Evolutionary conservation across 2,329 filamentous ascomycete genomes (phyloP), one percentile per base, ranked within the genome.

Genomic region (Dryadomyces quercivorus): DNA sequence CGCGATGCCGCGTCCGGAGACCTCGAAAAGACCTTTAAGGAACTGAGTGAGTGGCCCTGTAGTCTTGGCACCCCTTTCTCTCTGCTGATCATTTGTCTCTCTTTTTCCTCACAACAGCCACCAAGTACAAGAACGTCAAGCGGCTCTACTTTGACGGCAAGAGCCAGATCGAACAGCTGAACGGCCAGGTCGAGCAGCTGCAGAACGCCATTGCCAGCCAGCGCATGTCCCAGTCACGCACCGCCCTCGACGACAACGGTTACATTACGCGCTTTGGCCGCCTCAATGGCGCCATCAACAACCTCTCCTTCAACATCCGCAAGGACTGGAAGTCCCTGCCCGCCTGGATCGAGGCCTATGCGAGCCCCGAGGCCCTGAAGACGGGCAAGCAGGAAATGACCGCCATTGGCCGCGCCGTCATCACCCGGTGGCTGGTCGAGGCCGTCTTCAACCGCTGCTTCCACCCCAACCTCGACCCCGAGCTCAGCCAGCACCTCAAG

Each of bases 171-270:
- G 91, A 96, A 64, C 82, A 86, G 63, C 85, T 95, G 62, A 86
- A 85, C 60, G 78, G 83, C 18, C 91, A 96, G 69, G 87, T 97
- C 22, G 92, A 96, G 67, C 86, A 93, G 63, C 77, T 98, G 18
- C 93, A 98, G 67, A 97, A 98, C 67, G 93, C 90, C n/a, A 81
- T 98, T 53, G 93, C 93, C 56, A 93, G 95, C 68, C 93, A 97
- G 70, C 85, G 92, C 56, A 84, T 98, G 68, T 93, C 93, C 3
- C 86, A 94, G 66, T 97, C 92, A 21, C 86, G 91, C 57, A 97
- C 92, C 1, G 88, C 91, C 1, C 84, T 96, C 53, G 93, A 98
- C 66, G 93, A 98, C 66, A 95, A 82, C 68, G 92, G 97, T 73
- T 98, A 98, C 66, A 76, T 82, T 42, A 90, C 85, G 20, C 81